Base-by-base conservation (phyloP, 352 stramenopile species). In the Globisporangium nunn region DNA sequence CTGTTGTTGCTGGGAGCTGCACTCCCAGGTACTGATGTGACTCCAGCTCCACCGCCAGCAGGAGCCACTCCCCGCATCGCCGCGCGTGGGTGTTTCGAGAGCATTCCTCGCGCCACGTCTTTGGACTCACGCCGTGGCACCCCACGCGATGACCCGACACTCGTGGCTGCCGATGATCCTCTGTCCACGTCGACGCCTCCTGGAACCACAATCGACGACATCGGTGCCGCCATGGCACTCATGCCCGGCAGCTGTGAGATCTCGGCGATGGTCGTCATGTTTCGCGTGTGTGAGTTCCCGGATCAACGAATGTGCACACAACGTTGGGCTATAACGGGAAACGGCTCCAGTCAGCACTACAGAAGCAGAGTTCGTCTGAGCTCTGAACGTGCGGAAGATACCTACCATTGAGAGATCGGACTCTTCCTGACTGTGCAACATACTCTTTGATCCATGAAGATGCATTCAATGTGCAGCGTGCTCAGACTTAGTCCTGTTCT, bases 51-150 rank as follows among this genome's bases (percentile, higher is more conserved):
- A 4, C 39, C 43, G 8, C 48, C 8, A 10, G 28, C n/a, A 37
- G 31, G n/a, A 14, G 43, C 18, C 8, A 58, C 43, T 23, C 53
- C 53, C 10, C 57, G 50, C 31, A 49, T 35, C 6, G 50, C 50
- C 12, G 57, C 57, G 2, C 57, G 57, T 28, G 57, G 57, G 4
- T 63, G 57, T 35, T 58, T 63, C 10, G 50, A 53, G 6, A 58
- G 43, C 50, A 63, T 63, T 4, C 57, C 43, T 18, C 50, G 43
- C 6, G 50, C 18, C 4, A 48, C 43, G 6, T 63, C 57, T 43
- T 57, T 63, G 30, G 57, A 63, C 29, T 63, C 50, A 10, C 43
- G 43, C 2, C 50, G 50, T 29, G 41, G 50, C 7, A 35, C 23
- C 15, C 29, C 44, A 2, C 51, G 50, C 1, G 57, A 44, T 6